phyloP scores from a whole-genome alignment of 2,329 filamentous ascomycete genomes.

The Achaetomium macrosporum region DNA sequence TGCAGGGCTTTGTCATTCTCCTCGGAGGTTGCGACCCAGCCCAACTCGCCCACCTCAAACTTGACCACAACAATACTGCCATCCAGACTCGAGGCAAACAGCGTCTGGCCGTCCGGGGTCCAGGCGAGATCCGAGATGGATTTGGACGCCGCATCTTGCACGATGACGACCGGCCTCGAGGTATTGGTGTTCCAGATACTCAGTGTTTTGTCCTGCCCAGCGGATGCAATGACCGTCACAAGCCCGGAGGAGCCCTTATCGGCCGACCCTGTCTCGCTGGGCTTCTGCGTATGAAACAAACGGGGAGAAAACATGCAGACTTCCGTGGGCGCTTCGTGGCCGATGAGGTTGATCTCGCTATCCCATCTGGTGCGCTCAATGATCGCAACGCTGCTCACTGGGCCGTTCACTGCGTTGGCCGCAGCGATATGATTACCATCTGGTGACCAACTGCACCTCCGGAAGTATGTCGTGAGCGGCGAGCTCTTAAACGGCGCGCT shows the following conservation, averaged over 20 bases:
- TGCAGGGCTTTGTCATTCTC: conserved; percentile 91
- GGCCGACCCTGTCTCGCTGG: conserved; percentile 45
- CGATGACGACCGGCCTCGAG: conserved; percentile 80
- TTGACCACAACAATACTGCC: conserved; percentile 76
- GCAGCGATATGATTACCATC: conserved; percentile 96
- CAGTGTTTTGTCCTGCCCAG: conserved; percentile 91
- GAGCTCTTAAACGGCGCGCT: conserved; percentile 81
- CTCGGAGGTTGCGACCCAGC: conserved; percentile 76
- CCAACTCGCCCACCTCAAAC: conserved; percentile 83
- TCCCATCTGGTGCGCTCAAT: conserved; percentile 91
- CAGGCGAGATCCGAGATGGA: conserved; percentile 92
- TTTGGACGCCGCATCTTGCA: conserved; percentile 83
- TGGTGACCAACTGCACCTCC: conserved; percentile 94
- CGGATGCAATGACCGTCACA: conserved; percentile 93
- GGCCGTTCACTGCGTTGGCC: conserved; percentile 93
- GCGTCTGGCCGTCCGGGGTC: conserved; percentile 82
- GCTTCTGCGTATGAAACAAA: conserved; percentile 71
- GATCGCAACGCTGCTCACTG: conserved; percentile 94
- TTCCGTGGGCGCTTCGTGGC: conserved; percentile 93
- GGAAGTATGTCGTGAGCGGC: conserved; percentile 93
- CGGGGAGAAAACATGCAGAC: conserved; percentile 96
- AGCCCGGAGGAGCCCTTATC: conserved; percentile 44
- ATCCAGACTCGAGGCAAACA: conserved; percentile 84
- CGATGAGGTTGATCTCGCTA: conserved; percentile 93
- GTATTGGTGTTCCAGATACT: conserved; percentile 98